Evolutionary conservation across 2,329 filamentous ascomycete genomes (phyloP), one percentile per base, ranked within the genome.

Genomic region (Scopulariopsis brevicaulis): DNA sequence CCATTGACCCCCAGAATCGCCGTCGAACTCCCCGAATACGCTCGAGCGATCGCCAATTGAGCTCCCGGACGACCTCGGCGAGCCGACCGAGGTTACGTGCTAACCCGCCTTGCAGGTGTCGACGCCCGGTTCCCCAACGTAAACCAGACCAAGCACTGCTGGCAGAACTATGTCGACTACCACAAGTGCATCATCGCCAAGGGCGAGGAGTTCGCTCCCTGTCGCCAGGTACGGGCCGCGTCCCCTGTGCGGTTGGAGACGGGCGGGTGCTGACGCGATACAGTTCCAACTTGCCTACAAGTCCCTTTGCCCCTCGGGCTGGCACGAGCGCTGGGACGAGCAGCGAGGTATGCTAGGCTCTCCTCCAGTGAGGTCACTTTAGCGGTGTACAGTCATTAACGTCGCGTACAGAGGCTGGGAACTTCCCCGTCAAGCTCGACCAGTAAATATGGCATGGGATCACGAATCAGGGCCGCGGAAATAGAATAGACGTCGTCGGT

Each of bases 151-250:
- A 96, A 96, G 88, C 92, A 99, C 85, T 99, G 94, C 90, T 99
- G 94, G 94, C 95, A 99, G 77, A 99, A 99, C 85, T 99, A 99
- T 79, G 94, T 99, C 80, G 94, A 99, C 78, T 97, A 99, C 84
- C 90, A 99, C 86, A 99, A 99, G 85, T 99, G 94, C 82, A 91
- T 96, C 77, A 81, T 87, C 73, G 93, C 92, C 78, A 97, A 97
- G 85, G 93, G 93, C 77, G 93, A 97, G 82, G 92, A 96, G 73
- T 97, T 97, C 76, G 87, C 89, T 68, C 93, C 93, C 65, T 97
- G 93, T 88, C 87, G 86, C 71, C 92, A 96, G 87, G 92, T 96
- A 86, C 64, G 73, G 40, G 3, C 46, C 12, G 20, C n/a, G 43
- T 12, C 46, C n/a, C 20, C 20, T 12, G 18, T 14, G 20, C 8